Evolutionary conservation across 306 rosid genomes (phyloP), one percentile per base, ranked within the genome.

Genomic region (Glycyrrhiza uralensis): DNA sequence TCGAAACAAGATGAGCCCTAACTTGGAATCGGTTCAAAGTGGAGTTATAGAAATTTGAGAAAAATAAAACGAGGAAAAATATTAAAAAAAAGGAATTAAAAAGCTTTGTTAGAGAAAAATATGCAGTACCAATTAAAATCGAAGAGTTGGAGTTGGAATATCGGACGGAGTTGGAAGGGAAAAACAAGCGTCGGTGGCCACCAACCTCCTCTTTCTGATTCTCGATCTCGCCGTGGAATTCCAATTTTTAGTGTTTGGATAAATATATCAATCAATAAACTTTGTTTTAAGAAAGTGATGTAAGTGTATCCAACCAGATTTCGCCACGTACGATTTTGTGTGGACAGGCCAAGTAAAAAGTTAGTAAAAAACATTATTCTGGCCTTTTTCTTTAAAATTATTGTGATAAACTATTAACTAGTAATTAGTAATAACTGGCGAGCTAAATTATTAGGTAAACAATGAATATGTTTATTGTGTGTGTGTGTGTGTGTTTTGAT

Each of bases 311-410:
- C 85, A 88, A 84, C 33, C n/a, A 66, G 6, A 1, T 5, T 18
- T 3, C 23, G 80, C 81, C 94, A 88, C 87, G 82, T 86, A 12
- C 2, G 0, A 1, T 4, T 1, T 42, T 64, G 22, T 18, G 15
- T 39, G 66, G 12, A 14, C 77, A 30, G 1, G 24, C 29, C 56
- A 71, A 23, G 22, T 12, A 15, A 54, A 39, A 36, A 15, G 35
- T 10, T 15, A 15, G 14, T 15, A n/a, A 24, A 38, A n/a, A n/a
- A 51, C 58, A 20, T 22, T 50, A 0, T 9, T 50, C 28, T 50
- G 19, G 2, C 51, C 22, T 32, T n/a, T n/a, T n/a, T n/a, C n/a
- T n/a, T n/a, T n/a, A n/a, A n/a, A n/a, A n/a, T n/a, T n/a, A n/a
- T n/a, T n/a, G n/a, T n/a, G n/a, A n/a, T n/a, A n/a, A n/a, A n/a